Percentiles rank a stretch among this genome's conserved stretches.
phyloP scores from a whole-genome alignment of 176 grass and related monocot genomes.

The Aegilops longissima region DNA sequence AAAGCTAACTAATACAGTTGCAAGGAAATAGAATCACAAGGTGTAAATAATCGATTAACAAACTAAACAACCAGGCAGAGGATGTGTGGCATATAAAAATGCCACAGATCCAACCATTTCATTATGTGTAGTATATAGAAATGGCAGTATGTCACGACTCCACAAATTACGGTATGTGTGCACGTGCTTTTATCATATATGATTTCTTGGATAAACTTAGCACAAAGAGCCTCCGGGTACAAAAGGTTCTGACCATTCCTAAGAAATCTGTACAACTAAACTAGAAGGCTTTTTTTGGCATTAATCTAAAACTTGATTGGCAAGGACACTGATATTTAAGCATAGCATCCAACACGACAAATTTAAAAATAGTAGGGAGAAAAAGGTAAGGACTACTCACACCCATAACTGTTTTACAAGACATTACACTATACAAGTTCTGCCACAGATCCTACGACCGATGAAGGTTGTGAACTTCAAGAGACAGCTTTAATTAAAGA shows the following conservation, averaged over 20 bases:
- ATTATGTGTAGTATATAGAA: too few species aligned
- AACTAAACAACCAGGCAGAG: too few species aligned
- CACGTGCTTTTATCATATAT: background rate
- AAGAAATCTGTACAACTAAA: background rate
- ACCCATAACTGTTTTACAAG: background rate
- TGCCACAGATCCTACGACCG: background rate
- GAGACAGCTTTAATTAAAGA: conserved; percentile 1
- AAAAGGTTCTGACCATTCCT: background rate
- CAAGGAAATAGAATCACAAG: too few species aligned
- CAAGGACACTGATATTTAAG: too few species aligned
- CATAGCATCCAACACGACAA: background rate
- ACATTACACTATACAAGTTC: background rate
- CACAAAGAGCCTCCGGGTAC: background rate
- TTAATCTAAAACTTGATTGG: too few species aligned
- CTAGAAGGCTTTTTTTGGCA: too few species aligned
- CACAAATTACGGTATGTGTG: too few species aligned
- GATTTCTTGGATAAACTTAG: background rate
- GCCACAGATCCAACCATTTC: too few species aligned
- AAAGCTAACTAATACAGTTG: too few species aligned
- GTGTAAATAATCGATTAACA: too few species aligned
- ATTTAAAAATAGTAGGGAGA: conserved; percentile 1
- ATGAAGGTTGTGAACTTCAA: background rate
- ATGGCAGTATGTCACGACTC: too few species aligned
- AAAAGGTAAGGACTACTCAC: background rate
- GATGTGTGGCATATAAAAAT: too few species aligned